Conservation (phyloP, 768 basidiomycete species). For the Leucogyrophana mollusca region DNA sequence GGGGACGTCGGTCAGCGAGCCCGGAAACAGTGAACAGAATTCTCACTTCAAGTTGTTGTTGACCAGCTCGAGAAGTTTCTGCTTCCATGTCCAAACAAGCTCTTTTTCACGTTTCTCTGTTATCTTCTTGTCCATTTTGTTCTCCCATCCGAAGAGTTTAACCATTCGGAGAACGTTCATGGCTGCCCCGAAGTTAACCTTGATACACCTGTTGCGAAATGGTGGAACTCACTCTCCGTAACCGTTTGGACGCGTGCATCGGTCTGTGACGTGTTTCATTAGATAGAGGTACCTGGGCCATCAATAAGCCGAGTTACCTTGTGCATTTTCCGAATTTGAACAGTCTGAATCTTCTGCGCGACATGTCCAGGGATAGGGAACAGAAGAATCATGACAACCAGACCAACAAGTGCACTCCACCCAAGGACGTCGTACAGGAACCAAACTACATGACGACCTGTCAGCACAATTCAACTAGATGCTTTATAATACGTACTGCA, state of each 20-base stretch:
- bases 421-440: slow-evolving; percentile 47
- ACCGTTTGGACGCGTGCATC: slow-evolving; percentile 62
- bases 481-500: slow-evolving; percentile 15
- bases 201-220: not conserved
- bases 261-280: slow-evolving; percentile 27
- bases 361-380: slow-evolving; percentile 60
- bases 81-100: slow-evolving; percentile 50
- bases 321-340: slow-evolving; percentile 50
- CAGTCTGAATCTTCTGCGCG: slow-evolving; percentile 43
- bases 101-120: slow-evolving; percentile 61
- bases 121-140: slow-evolving; percentile 51
- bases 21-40: not conserved
- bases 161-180: slow-evolving; percentile 63
- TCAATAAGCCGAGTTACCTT: slow-evolving; percentile 25
- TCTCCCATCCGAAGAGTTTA: slow-evolving; percentile 71
- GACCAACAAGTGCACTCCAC: slow-evolving; percentile 58
- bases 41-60: slow-evolving; percentile 30
- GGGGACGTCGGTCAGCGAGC: not conserved
- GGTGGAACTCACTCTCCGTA: slow-evolving; percentile 50
- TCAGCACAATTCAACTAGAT: no score
- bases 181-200: slow-evolving; percentile 29
- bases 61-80: slow-evolving; percentile 46
- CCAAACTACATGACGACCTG: slow-evolving; percentile 9
- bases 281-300: not conserved
- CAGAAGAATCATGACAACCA: slow-evolving; percentile 48